phyloP scores from a whole-genome alignment of 345 rosid genomes.

The Ceriops zippeliana region DNA sequence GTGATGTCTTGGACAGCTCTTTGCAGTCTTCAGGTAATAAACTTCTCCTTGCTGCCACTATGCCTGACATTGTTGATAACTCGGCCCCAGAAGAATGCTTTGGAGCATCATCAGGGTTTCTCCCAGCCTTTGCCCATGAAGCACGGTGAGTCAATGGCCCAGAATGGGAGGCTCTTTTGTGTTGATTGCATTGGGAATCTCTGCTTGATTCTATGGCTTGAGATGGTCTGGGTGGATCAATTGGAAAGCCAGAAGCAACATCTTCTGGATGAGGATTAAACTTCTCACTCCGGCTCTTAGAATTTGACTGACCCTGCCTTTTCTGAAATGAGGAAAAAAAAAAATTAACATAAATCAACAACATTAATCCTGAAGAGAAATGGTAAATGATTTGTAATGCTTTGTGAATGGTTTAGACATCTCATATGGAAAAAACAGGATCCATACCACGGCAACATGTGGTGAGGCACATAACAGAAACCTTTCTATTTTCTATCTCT shows the following conservation, averaged over 20 bases:
- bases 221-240: conserved; percentile 91
- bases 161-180: conserved; percentile 84
- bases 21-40: conserved; percentile 52
- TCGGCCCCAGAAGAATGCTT: conserved; percentile 57
- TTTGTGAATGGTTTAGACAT: too few species aligned
- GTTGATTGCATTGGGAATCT: conserved; percentile 59
- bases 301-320: conserved; percentile 65
- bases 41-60: conserved; percentile 56
- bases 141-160: conserved; percentile 84
- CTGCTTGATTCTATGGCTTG: conserved; percentile 61
- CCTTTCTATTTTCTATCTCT: too few species aligned
- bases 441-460: too few species aligned
- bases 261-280: conserved; percentile 97
- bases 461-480: too few species aligned
- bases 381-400: too few species aligned
- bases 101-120: conserved; percentile 60
- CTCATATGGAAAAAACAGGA: too few species aligned
- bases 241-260: conserved; percentile 97
- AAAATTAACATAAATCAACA: neutral
- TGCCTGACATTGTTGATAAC: conserved; percentile 49
- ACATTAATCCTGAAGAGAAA: neutral
- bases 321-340: conserved; percentile 45
- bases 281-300: conserved; percentile 94
- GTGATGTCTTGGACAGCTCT: conserved; percentile 46
- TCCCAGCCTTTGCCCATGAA: conserved; percentile 68